A percentile compares a stretch with the other conserved stretches of the same genome.
Conservation (phyloP, 2,329 filamentous ascomycete genomes). For the Penicillium vulpinum region DNA sequence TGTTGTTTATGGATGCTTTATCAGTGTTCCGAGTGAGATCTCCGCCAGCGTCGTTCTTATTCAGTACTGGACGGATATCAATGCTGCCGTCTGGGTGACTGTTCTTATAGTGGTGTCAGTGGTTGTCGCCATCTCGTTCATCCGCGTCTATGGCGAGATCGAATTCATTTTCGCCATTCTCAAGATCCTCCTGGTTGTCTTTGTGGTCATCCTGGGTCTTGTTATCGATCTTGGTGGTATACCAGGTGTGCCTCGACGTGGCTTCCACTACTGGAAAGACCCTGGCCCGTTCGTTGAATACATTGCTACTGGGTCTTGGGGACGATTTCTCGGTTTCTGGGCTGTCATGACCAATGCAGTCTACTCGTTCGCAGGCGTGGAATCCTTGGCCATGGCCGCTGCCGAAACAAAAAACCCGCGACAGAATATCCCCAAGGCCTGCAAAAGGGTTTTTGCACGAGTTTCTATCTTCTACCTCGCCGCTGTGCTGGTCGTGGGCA, state of each 20-base stretch:
- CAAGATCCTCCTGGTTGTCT: conserved; percentile 52
- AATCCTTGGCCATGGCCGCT: conserved; percentile 57
- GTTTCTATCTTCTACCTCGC: conserved; percentile 60
- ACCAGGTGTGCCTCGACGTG: conserved; percentile 58
- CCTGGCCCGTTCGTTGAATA: conserved; percentile 69
- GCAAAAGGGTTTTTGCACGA: conserved; percentile 56
- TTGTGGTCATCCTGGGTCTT: conserved; percentile 49
- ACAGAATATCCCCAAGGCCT: conserved; percentile 55
- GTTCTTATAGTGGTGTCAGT: conserved; percentile 60
- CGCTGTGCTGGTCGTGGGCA: conserved; percentile 58
- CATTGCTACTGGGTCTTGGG: conserved; percentile 58
- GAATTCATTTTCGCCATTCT: conserved; percentile 55
- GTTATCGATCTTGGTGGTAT: conserved; percentile 64
- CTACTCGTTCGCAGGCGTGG: conserved; percentile 42
- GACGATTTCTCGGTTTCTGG: conserved; percentile 64
- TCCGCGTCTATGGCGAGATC: conserved; percentile 51
- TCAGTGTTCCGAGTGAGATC: conserved; percentile 61
- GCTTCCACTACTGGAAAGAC: conserved; percentile 68
- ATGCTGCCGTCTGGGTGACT: conserved; percentile 44
- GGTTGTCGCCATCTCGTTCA: conserved; percentile 58
- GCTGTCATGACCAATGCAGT: conserved; percentile 46
- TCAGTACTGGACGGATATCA: conserved; percentile 57
- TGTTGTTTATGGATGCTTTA: conserved; percentile 53
- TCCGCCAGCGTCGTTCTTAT: conserved; percentile 64
- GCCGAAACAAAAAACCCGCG: conserved; percentile 57